phyloP scores from a whole-genome alignment of 2,329 filamentous ascomycete genomes.

The Coniochaeta pulveracea region DNA sequence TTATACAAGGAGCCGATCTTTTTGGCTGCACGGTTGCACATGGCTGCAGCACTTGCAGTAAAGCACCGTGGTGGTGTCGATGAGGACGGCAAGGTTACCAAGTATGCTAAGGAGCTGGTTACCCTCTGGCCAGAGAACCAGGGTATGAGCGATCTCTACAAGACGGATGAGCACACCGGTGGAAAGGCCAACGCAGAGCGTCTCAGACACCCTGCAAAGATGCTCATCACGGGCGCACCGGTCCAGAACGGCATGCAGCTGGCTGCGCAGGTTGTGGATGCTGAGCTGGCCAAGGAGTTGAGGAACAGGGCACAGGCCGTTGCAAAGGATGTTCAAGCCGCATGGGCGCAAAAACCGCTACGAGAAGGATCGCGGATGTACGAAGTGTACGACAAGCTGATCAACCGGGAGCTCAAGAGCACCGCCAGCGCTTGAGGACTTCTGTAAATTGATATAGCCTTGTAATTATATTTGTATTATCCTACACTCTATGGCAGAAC shows the following conservation, averaged over 20 bases:
- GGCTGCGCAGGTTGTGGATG: slow-evolving; percentile 28
- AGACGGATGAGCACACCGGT: slow-evolving; percentile 22
- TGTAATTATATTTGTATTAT: slow-evolving; percentile 10
- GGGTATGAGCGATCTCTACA: slow-evolving; percentile 25
- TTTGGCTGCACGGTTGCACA: slow-evolving; percentile 28
- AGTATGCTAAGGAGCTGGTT: slow-evolving; percentile 25
- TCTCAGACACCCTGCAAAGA: slow-evolving; percentile 21
- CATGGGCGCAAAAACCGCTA: slow-evolving; percentile 9
- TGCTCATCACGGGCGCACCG: slow-evolving; percentile 22
- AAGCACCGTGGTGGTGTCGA: slow-evolving; percentile 19
- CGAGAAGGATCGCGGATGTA: slow-evolving; percentile 8
- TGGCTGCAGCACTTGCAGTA: slow-evolving; percentile 27
- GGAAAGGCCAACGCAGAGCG: slow-evolving; percentile 15
- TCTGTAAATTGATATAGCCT: slow-evolving; percentile 1
- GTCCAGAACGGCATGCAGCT: slow-evolving; percentile 31
- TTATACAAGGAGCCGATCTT: slow-evolving; percentile 31
- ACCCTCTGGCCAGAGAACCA: slow-evolving; percentile 27
- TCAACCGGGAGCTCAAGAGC: slow-evolving; percentile 9
- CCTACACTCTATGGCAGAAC: slow-evolving; percentile 72
- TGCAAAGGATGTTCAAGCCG: slow-evolving; percentile 14
- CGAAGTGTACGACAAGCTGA: slow-evolving; percentile 21
- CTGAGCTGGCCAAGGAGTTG: slow-evolving; percentile 24
- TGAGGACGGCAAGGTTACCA: slow-evolving; percentile 20
- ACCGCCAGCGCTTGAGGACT: slow-evolving; percentile 5
- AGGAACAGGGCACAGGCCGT: slow-evolving; percentile 23